Evolutionary conservation across 2,329 filamentous ascomycete genomes (phyloP).

Genomic region (Colletotrichum chrysophilum): DNA sequence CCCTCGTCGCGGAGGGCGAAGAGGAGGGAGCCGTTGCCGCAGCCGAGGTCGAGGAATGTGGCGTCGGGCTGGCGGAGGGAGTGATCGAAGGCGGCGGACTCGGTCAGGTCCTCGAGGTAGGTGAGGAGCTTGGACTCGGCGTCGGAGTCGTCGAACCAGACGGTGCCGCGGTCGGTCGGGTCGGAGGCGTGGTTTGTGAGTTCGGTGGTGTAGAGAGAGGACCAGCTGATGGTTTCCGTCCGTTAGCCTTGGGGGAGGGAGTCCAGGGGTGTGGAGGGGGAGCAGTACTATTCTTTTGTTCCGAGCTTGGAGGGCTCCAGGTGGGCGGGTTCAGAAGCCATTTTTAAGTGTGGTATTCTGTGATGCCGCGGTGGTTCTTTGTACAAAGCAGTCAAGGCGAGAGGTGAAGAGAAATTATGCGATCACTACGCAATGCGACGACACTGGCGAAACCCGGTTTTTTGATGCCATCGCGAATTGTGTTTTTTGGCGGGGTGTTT

Average conservation of each 20-base stretch:
- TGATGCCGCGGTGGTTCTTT: not conserved
- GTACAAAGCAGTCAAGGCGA: not conserved
- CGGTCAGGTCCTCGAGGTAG: constrained; percentile 56
- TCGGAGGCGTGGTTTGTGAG: constrained; percentile 74
- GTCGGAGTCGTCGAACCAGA: constrained; percentile 95
- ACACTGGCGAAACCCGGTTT: not conserved
- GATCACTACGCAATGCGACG: not conserved
- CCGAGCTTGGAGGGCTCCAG: constrained; percentile 82
- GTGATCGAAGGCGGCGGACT: constrained; percentile 25
- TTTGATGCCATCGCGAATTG: constrained; percentile 12
- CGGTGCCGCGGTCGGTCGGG: constrained; percentile 81
- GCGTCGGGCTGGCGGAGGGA: constrained; percentile 25
- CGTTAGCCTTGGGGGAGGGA: constrained; percentile 1
- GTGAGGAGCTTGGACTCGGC: constrained; percentile 81
- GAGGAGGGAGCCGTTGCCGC: constrained; percentile 92
- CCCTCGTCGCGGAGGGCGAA: constrained; percentile 72
- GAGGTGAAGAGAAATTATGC: not conserved
- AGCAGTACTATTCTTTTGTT: constrained; percentile 85
- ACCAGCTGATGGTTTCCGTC: constrained; percentile 63
- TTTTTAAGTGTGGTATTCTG: not conserved
- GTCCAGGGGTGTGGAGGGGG: not conserved
- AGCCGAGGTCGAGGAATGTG: constrained; percentile 86
- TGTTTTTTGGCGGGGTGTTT: constrained; percentile 14
- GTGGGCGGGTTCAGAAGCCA: constrained; percentile 57
- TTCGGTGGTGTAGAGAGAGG: constrained; percentile 74